A percentile compares a stretch with the other conserved stretches of the same genome.
These are phyloP conservation scores for Mycena alexandri DNA, from an alignment of 768 basidiomycete species.

Conservation along the genomic window DNA sequence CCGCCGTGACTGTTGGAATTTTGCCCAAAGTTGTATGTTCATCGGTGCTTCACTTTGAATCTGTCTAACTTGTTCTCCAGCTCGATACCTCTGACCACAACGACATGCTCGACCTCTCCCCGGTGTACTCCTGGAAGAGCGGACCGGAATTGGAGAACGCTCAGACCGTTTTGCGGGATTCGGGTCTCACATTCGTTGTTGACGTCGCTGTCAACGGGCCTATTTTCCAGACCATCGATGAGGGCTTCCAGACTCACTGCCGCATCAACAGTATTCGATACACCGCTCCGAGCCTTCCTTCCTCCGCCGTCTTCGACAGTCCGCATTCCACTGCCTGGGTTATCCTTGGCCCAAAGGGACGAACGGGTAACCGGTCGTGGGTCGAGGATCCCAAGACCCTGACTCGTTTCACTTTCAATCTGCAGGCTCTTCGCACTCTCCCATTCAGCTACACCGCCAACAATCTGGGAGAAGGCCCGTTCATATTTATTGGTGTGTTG, in stretches of 20 bases:
- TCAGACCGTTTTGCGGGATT: neutral
- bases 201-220: neutral
- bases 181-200: neutral
- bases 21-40: neutral
- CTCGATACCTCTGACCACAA: conserved; percentile 3
- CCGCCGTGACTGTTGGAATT: neutral
- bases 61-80: neutral
- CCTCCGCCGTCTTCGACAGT: neutral
- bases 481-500: conserved; percentile 10
- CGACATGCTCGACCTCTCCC: conserved; percentile 6
- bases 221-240: conserved; percentile 1
- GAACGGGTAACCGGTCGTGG: neutral
- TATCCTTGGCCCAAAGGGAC: conserved; percentile 10
- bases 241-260: neutral
- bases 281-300: neutral
- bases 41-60: no score
- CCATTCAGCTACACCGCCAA: conserved; percentile 19
- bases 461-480: conserved; percentile 2
- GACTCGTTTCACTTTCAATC: conserved; percentile 5
- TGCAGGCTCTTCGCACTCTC: neutral
- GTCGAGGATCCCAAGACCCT: conserved; percentile 20
- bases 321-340: neutral
- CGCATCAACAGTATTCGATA: conserved; percentile 5
- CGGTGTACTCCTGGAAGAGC: neutral
- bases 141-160: neutral